Evolutionary conservation across 2,329 filamentous ascomycete genomes (phyloP).

Genomic region (Microsporum canis): DNA sequence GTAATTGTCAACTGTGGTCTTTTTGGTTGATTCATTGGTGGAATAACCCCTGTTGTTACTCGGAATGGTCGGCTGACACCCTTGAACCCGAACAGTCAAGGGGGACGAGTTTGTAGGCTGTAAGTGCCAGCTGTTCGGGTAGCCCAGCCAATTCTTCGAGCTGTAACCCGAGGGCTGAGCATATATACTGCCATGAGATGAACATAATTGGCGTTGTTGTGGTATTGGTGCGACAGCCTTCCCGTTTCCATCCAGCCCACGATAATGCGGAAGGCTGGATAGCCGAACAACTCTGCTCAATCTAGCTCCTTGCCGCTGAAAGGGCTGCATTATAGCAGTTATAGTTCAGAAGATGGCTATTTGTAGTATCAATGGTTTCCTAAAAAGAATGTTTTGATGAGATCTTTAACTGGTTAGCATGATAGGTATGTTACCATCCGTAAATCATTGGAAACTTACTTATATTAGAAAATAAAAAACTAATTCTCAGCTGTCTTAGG

Average conservation of each 20-base stretch:
- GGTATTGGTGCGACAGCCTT: neutral
- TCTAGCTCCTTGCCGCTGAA: neutral
- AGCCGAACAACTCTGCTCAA: neutral
- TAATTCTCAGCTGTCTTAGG: neutral
- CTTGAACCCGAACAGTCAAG: neutral
- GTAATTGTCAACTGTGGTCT: constrained; percentile 11
- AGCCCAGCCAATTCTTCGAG: neutral
- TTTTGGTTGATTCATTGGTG: neutral
- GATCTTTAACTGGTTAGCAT: neutral
- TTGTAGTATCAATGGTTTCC: no score
- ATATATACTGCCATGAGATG: neutral
- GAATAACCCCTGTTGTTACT: neutral
- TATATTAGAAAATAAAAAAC: neutral
- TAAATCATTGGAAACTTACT: neutral
- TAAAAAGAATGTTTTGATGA: no score
- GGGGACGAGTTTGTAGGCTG: neutral
- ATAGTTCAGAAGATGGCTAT: no score
- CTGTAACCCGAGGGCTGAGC: neutral
- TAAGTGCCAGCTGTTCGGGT: neutral
- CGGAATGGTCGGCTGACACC: neutral
- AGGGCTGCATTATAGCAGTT: neutral
- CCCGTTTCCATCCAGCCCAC: neutral
- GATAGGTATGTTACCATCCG: neutral
- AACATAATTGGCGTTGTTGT: neutral
- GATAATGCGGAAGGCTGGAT: neutral